These are phyloP conservation scores for Apiospora rasikravindrae DNA, from an alignment of 2,329 filamentous ascomycete genomes.

Conservation along the genomic window DNA sequence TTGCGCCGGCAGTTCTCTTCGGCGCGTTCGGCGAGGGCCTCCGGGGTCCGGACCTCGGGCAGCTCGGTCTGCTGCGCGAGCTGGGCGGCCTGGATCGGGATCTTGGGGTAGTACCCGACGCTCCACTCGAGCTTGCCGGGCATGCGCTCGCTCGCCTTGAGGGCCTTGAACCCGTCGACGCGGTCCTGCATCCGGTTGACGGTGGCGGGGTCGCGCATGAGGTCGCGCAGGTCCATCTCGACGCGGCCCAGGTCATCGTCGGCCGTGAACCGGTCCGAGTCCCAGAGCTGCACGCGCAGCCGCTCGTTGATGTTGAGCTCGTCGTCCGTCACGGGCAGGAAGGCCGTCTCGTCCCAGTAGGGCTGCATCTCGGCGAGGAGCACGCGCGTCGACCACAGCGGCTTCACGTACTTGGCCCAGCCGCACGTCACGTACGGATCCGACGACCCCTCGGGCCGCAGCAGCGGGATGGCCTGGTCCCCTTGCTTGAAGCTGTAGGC, in stretches of 20 bases:
- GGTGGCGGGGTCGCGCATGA: conserved; percentile 15
- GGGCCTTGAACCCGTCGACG: conserved; percentile 17
- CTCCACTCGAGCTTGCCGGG: conserved; percentile 19
- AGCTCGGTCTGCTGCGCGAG: conserved; percentile 11
- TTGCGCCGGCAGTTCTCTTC: conserved; percentile 18
- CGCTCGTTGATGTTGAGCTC: conserved; percentile 20
- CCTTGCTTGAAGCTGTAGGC: conserved; percentile 17
- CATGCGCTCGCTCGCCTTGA: conserved; percentile 13
- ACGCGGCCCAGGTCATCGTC: conserved; percentile 20
- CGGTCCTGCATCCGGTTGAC: conserved; percentile 18
- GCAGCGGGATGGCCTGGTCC: conserved; percentile 17
- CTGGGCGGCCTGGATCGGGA: conserved; percentile 6
- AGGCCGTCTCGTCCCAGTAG: conserved; percentile 14
- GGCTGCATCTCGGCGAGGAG: conserved; percentile 18
- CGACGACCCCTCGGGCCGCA: conserved; percentile 15
- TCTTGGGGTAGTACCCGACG: conserved; percentile 19
- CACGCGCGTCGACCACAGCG: conserved; percentile 18
- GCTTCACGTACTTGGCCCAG: conserved; percentile 21
- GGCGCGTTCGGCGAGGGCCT: not conserved
- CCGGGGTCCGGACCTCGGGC: not conserved
- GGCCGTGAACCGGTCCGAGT: conserved; percentile 19
- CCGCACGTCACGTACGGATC: conserved; percentile 19
- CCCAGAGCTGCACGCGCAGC: conserved; percentile 19
- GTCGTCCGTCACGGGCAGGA: conserved; percentile 16
- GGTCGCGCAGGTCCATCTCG: conserved; percentile 9